Conservation (phyloP, 352 stramenopile species). For the Globisporangium paddicum region DNA sequence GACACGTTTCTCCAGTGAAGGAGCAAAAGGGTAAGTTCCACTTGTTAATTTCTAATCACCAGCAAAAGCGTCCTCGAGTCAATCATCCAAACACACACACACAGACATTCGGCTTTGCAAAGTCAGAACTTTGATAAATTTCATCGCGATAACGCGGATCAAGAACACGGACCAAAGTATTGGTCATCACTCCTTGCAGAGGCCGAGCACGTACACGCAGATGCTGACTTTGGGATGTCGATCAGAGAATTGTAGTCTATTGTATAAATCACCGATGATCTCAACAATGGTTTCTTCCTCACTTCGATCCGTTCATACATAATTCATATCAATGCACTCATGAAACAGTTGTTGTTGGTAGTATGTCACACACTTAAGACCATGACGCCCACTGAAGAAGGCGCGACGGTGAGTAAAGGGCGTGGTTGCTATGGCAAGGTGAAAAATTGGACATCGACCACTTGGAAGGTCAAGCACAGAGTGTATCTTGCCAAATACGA, state of each 20-base stretch:
- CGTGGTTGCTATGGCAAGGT: slow-evolving; percentile 59
- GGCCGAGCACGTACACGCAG: background rate
- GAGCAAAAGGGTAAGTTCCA: slow-evolving; percentile 83
- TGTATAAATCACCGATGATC: slow-evolving; percentile 61
- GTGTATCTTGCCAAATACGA: slow-evolving; percentile 66
- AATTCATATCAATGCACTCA: background rate
- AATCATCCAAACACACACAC: background rate
- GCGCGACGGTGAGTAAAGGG: slow-evolving; percentile 69
- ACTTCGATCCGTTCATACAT: slow-evolving; percentile 39
- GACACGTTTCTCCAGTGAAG: slow-evolving; percentile 67
- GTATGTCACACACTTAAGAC: slow-evolving; percentile 77
- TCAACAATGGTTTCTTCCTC: slow-evolving; percentile 75
- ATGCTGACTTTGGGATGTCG: slow-evolving; percentile 26
- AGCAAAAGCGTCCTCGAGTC: slow-evolving; percentile 17
- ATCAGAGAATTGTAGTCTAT: slow-evolving; percentile 91
- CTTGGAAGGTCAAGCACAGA: slow-evolving; percentile 76
- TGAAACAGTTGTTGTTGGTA: background rate
- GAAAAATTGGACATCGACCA: slow-evolving; percentile 88
- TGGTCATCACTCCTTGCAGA: slow-evolving; percentile 68
- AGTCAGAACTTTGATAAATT: slow-evolving; percentile 87
- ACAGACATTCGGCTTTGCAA: slow-evolving; percentile 14
- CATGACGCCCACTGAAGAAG: slow-evolving; percentile 58
- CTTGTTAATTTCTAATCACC: slow-evolving; percentile 65
- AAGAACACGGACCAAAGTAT: slow-evolving; percentile 92
- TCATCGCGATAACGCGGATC: slow-evolving; percentile 90